Conservation (phyloP, 768 basidiomycete species). For the Naematelia encephala region DNA sequence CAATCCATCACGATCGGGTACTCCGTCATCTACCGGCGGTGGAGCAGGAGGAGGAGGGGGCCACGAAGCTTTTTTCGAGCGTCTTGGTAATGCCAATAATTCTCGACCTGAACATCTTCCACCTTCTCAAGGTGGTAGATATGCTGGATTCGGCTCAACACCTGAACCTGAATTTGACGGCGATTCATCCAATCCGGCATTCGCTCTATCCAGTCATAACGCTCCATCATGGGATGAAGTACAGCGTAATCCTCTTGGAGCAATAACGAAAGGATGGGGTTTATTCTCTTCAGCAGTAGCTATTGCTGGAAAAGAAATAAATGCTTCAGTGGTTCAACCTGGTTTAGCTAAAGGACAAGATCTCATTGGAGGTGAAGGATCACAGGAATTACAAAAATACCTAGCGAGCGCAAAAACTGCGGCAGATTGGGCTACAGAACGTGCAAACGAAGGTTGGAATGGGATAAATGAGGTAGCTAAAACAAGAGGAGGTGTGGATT, state of each 20-base stretch:
- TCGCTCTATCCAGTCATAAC: constrained; percentile 69
- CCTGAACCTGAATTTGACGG: constrained; percentile 57
- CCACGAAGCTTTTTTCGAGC: constrained; percentile 84
- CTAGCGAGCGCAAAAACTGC: constrained; percentile 24
- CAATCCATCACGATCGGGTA: constrained; percentile 61
- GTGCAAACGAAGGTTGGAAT: constrained; percentile 45
- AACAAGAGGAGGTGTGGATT: constrained; percentile 77
- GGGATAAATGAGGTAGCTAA: constrained; percentile 51
- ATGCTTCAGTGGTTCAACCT: constrained; percentile 86
- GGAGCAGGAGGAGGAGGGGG: constrained; percentile 53
- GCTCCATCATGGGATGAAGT: constrained; percentile 76
- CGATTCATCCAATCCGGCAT: constrained; percentile 61
- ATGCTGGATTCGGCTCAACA: constrained; percentile 86
- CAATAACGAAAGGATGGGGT: constrained; percentile 92
- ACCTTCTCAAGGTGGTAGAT: constrained; percentile 85
- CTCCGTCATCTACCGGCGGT: constrained; percentile 51
- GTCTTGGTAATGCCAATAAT: constrained; percentile 77
- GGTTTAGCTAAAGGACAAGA: constrained; percentile 67
- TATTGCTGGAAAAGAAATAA: constrained; percentile 67
- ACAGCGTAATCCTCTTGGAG: constrained; percentile 78
- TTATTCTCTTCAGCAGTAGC: constrained; percentile 79
- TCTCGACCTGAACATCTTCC: constrained; percentile 71
- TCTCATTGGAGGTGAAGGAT: constrained; percentile 12
- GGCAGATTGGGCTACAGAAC: constrained; percentile 32
- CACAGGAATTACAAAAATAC: constrained; percentile 22